Conservation (phyloP, 2,329 filamentous ascomycete genomes). For the Nannizziopsis barbatae region DNA sequence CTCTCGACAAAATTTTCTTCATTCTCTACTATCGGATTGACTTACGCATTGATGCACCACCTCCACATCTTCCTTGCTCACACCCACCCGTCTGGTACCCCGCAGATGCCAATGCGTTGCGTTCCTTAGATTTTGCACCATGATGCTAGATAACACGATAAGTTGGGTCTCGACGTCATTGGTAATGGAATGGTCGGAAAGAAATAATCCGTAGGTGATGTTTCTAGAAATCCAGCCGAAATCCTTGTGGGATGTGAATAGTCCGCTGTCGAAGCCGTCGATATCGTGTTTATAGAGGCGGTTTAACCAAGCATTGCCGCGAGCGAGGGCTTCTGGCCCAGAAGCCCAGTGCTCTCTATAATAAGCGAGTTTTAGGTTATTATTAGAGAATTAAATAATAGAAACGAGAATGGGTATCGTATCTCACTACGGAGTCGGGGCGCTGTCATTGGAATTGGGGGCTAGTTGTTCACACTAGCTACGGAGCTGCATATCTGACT, state of each 20-base stretch:
- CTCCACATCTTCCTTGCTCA: conserved; percentile 33
- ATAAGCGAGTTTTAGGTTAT: neutral
- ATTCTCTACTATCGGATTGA: neutral
- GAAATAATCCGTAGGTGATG: conserved; percentile 53
- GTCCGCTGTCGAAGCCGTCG: conserved; percentile 4
- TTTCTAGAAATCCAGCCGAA: conserved; percentile 58
- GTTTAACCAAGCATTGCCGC: conserved; percentile 46
- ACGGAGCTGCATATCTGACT: too few species aligned
- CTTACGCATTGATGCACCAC: conserved; percentile 17
- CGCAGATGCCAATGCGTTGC: conserved; percentile 39
- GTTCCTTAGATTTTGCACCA: conserved; percentile 34
- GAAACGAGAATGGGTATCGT: neutral
- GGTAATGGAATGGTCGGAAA: conserved; percentile 34
- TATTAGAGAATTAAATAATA: neutral
- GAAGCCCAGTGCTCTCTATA: conserved; percentile 46
- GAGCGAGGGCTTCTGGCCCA: conserved; percentile 44
- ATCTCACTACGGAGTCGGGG: too few species aligned
- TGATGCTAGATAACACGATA: conserved; percentile 35
- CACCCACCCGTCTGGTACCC: conserved; percentile 32
- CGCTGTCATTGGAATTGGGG: too few species aligned
- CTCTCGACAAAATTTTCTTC: too few species aligned
- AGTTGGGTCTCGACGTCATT: conserved; percentile 36
- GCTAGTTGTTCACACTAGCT: too few species aligned
- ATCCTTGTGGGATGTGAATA: conserved; percentile 7
- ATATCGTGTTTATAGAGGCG: conserved; percentile 46